These are phyloP conservation scores for Nakazawaea wyomingensis DNA, from an alignment of 805 yeast genomes.

Conservation along the genomic window DNA sequence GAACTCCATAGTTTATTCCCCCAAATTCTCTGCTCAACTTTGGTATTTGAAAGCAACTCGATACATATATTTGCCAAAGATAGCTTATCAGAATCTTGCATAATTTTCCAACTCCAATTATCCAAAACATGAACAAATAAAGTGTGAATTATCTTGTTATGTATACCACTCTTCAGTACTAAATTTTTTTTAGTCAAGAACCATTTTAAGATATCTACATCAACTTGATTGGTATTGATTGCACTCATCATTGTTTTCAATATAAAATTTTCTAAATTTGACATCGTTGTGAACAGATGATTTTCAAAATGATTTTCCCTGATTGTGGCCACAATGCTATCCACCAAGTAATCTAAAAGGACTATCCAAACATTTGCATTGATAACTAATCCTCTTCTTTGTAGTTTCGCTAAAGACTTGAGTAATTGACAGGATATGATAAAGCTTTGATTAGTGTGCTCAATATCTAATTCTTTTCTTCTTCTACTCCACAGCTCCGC, in stretches of 20 bases:
- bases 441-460: neutral
- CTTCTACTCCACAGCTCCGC: too few relatives aligned
- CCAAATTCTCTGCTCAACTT: neutral
- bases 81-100: neutral
- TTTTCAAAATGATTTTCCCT: neutral
- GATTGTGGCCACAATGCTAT: neutral
- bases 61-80: neutral
- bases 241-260: neutral
- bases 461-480: neutral
- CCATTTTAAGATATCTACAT: neutral
- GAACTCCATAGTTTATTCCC: neutral
- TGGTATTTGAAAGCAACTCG: neutral
- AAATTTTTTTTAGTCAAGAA: too few relatives aligned
- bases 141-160: neutral
- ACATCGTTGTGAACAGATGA: neutral
- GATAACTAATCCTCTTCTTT: neutral
- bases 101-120: neutral
- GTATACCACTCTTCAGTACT: too few relatives aligned
- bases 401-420: neutral
- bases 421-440: conserved; percentile 2
- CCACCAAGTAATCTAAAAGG: conserved; percentile 1
- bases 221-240: neutral
- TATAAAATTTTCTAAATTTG: neutral
- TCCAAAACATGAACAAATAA: neutral
- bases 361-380: neutral